These are phyloP conservation scores for Umbilicus rupestris DNA, from an alignment of 164 flowering plant genomes.

Conservation along the genomic window DNA sequence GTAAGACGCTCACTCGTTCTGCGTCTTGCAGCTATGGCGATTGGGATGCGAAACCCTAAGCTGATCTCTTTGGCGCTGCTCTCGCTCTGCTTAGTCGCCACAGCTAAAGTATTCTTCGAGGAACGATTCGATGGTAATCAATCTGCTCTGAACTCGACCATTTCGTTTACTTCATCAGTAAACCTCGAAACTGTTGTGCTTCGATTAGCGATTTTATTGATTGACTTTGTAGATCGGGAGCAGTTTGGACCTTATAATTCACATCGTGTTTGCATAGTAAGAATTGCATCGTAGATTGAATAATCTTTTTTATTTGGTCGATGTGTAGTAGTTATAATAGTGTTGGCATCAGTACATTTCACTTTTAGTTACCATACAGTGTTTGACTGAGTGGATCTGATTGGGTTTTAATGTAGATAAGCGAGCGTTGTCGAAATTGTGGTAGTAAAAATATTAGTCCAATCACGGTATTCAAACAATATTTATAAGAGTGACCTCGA, in stretches of 20 bases:
- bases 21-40: conserved; percentile 5
- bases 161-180: neutral
- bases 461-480: no score
- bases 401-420: neutral
- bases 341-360: neutral
- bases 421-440: neutral
- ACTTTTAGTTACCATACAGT: neutral
- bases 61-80: conserved; percentile 7
- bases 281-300: neutral
- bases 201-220: neutral
- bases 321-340: neutral
- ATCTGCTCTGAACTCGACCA: neutral
- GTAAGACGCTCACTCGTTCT: neutral
- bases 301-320: neutral
- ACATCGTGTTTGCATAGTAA: no score
- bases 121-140: conserved; percentile 10
- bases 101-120: conserved; percentile 10
- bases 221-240: neutral
- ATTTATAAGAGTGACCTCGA: no score
- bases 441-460: no score
- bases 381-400: neutral
- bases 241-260: neutral
- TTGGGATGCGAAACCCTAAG: conserved; percentile 1
- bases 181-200: neutral
- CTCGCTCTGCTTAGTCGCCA: conserved; percentile 1